Percentiles rank a stretch among this genome's conserved stretches.
phyloP scores from a whole-genome alignment of 2,329 filamentous ascomycete species.

The Neopestalotiopsis clavispora region DNA sequence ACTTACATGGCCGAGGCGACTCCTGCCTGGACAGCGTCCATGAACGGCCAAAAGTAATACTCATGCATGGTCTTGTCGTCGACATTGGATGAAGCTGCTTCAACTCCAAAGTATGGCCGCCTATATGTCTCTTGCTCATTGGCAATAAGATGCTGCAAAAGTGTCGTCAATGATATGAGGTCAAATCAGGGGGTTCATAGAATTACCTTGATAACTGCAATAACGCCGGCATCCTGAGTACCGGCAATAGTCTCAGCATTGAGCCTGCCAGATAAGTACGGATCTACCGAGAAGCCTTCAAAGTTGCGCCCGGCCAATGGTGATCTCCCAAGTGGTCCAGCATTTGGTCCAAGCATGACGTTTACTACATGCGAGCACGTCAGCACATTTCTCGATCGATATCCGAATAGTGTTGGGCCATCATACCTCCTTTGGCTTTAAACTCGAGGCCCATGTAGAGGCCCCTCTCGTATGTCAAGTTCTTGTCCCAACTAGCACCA shows the following conservation, averaged over 20 bases:
- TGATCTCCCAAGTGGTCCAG: slow-evolving; percentile 71
- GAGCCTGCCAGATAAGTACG: slow-evolving; percentile 72
- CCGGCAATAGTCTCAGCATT: slow-evolving; percentile 76
- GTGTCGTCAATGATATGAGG: slow-evolving; percentile 18
- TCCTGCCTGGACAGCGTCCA: slow-evolving; percentile 63
- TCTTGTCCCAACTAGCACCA: slow-evolving; percentile 58
- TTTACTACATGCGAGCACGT: slow-evolving; percentile 43
- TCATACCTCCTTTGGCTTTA: slow-evolving; percentile 51
- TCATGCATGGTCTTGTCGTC: slow-evolving; percentile 71
- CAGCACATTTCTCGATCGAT: neutral
- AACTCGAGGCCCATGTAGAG: slow-evolving; percentile 62
- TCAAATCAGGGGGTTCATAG: neutral
- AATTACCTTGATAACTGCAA: slow-evolving; percentile 72
- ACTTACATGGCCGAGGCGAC: slow-evolving; percentile 59
- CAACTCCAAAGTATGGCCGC: slow-evolving; percentile 47
- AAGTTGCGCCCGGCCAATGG: slow-evolving; percentile 74
- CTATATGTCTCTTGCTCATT: slow-evolving; percentile 66
- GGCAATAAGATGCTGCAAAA: slow-evolving; percentile 59
- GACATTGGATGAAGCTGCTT: slow-evolving; percentile 64
- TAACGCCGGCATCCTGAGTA: slow-evolving; percentile 78
- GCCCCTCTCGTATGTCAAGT: slow-evolving; percentile 55
- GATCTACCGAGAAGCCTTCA: slow-evolving; percentile 69
- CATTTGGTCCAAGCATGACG: slow-evolving; percentile 68
- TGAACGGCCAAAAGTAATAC: slow-evolving; percentile 70
- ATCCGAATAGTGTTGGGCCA: neutral